These are phyloP conservation scores for Saccharomyces hybrid DNA, from an alignment of 1,139 yeast genomes.

Conservation along the genomic window DNA sequence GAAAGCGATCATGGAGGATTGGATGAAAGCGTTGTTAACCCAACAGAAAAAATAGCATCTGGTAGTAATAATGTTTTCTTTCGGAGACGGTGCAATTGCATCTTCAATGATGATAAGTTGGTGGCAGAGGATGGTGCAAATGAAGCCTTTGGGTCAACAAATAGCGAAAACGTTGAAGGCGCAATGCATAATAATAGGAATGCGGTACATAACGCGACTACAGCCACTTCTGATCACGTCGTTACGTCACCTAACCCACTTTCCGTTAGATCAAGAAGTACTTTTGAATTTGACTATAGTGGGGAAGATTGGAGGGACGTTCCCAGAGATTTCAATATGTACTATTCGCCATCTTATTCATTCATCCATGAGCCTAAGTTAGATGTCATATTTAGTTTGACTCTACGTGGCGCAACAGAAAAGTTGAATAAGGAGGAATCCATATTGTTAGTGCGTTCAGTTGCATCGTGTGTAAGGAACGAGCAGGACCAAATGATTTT, in stretches of 20 bases:
- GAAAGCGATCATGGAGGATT: constrained; percentile 25
- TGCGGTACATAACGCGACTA: constrained; percentile 6
- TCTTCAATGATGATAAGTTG: constrained; percentile 34
- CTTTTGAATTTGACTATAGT: constrained; percentile 45
- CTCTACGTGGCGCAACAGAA: constrained; percentile 31
- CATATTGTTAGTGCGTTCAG: constrained; percentile 29
- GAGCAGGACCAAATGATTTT: constrained; percentile 34
- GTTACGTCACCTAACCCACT: constrained; percentile 20
- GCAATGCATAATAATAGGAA: constrained; percentile 7
- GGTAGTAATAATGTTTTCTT: constrained; percentile 1
- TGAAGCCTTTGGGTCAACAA: not conserved
- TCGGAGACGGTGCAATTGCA: constrained; percentile 35
- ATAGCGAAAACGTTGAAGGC: constrained; percentile 17
- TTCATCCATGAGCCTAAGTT: constrained; percentile 17
- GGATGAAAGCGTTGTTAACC: constrained; percentile 12
- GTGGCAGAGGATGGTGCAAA: constrained; percentile 18
- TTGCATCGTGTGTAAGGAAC: constrained; percentile 45
- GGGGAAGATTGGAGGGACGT: constrained; percentile 68
- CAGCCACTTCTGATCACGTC: constrained; percentile 9
- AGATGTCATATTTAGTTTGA: constrained; percentile 18
- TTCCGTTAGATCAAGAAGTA: constrained; percentile 34
- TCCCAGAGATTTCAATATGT: constrained; percentile 50
- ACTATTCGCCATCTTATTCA: constrained; percentile 23
- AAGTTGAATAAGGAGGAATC: constrained; percentile 36
- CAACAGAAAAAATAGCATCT: not conserved